Percentiles rank a stretch among this genome's conserved stretches.
Evolutionary conservation across 2,329 filamentous ascomycete species (phyloP).

Genomic region (Gremmenia infestans): DNA sequence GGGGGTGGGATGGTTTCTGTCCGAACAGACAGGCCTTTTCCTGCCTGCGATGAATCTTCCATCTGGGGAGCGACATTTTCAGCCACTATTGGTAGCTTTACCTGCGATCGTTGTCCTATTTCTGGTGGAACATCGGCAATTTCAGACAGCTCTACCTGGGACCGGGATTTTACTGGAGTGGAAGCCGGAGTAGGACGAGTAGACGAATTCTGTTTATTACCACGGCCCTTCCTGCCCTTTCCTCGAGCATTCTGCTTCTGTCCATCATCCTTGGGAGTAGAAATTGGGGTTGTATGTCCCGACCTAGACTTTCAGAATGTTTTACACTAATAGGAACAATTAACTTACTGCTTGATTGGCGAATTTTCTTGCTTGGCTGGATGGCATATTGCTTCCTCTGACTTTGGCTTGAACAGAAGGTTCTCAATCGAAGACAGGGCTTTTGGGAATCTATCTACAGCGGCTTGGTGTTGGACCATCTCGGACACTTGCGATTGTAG

Average conservation of each 20-base stretch:
- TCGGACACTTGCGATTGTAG: neutral
- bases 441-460: neutral
- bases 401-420: neutral
- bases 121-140: neutral
- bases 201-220: constrained; percentile 1
- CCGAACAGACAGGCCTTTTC: no score
- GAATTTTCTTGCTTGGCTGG: neutral
- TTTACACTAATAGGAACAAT: neutral
- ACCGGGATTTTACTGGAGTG: neutral
- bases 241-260: neutral
- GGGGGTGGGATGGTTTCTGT: no score
- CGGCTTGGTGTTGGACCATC: neutral
- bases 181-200: neutral
- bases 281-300: neutral
- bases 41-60: no score
- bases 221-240: neutral
- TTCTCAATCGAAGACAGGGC: neutral
- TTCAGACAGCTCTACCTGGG: neutral
- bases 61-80: no score
- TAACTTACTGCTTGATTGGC: neutral
- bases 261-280: neutral
- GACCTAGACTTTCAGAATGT: neutral
- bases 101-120: neutral
- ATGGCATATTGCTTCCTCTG: neutral
- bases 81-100: neutral